A percentile compares a stretch with the other conserved stretches of the same genome.
Conservation (phyloP, 192 early-diverging fungal genomes). For the Coemansia sp. region DNA sequence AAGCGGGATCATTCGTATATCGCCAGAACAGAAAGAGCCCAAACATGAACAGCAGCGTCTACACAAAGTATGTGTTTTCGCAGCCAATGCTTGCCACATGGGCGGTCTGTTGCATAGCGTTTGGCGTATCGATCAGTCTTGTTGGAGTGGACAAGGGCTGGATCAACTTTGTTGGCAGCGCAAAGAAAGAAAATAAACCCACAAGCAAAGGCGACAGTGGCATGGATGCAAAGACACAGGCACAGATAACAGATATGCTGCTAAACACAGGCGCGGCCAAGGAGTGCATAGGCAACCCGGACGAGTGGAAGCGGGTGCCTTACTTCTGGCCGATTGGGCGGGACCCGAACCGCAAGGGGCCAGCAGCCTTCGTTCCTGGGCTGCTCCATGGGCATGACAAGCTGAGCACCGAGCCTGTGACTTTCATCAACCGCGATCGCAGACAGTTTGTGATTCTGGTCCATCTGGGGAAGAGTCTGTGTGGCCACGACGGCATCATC, state of each 20-base stretch:
- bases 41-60: conserved; percentile 8
- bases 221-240: conserved; percentile 4
- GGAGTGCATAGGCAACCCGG: conserved; percentile 32
- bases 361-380: conserved; percentile 25
- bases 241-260: conserved; percentile 15
- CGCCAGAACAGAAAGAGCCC: conserved; percentile 2
- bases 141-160: conserved; percentile 48
- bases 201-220: neutral
- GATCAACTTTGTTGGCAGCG: conserved; percentile 26
- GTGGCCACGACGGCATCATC: conserved; percentile 76
- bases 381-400: conserved; percentile 30
- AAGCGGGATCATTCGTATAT: neutral
- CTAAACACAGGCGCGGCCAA: conserved; percentile 29
- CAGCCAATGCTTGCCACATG: conserved; percentile 49
- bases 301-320: conserved; percentile 52
- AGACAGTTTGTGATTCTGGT: conserved; percentile 55
- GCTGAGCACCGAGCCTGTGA: conserved; percentile 41
- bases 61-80: conserved; percentile 34
- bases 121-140: conserved; percentile 34
- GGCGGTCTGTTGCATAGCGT: conserved; percentile 47
- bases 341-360: neutral
- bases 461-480: conserved; percentile 69
- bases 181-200: neutral
- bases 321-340: conserved; percentile 35
- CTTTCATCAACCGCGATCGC: conserved; percentile 51